These are phyloP conservation scores for Dictyostelium intermedium DNA, from an alignment of 78 protist species.

Conservation along the genomic window DNA sequence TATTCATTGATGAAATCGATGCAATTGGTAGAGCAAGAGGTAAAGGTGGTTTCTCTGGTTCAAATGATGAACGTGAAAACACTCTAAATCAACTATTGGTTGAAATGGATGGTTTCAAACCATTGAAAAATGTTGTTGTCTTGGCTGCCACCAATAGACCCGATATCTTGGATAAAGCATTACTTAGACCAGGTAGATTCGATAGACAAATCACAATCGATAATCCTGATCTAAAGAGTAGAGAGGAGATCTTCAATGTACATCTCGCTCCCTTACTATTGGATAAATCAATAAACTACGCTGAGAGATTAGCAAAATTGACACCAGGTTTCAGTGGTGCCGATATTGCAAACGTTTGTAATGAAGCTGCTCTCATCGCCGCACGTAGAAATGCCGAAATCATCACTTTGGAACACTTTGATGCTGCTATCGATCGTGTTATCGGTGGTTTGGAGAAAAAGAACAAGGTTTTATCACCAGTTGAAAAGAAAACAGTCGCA, in stretches of 20 bases:
- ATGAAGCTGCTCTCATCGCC: constrained; percentile 92
- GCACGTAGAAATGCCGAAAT: constrained; percentile 71
- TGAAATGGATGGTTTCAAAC: constrained; percentile 98
- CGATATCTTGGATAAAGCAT: constrained; percentile 95
- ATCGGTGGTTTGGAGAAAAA: constrained; percentile 89
- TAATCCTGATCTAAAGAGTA: constrained; percentile 93
- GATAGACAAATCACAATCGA: constrained; percentile 95
- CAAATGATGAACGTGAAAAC: constrained; percentile 97
- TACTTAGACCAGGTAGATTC: constrained; percentile 99
- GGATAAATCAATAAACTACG: constrained; percentile 29
- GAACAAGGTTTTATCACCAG: constrained; percentile 87
- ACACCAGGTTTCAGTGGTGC: constrained; percentile 98
- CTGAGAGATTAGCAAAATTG: constrained; percentile 68
- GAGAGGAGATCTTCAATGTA: constrained; percentile 92
- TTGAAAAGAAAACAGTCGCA: constrained; percentile 90
- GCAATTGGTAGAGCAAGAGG: constrained; percentile 90
- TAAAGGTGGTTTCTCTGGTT: constrained; percentile 60
- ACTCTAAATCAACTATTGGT: constrained; percentile 98
- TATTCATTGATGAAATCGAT: constrained; percentile 96
- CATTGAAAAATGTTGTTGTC: constrained; percentile 90
- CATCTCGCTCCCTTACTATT: constrained; percentile 89
- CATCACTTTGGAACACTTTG: constrained; percentile 90
- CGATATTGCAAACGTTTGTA: constrained; percentile 85
- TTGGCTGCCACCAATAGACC: constrained; percentile 96
- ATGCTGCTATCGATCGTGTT: constrained; percentile 97